Base-by-base conservation (phyloP, 768 basidiomycete species). In the Hygrophorus pudorinus region DNA sequence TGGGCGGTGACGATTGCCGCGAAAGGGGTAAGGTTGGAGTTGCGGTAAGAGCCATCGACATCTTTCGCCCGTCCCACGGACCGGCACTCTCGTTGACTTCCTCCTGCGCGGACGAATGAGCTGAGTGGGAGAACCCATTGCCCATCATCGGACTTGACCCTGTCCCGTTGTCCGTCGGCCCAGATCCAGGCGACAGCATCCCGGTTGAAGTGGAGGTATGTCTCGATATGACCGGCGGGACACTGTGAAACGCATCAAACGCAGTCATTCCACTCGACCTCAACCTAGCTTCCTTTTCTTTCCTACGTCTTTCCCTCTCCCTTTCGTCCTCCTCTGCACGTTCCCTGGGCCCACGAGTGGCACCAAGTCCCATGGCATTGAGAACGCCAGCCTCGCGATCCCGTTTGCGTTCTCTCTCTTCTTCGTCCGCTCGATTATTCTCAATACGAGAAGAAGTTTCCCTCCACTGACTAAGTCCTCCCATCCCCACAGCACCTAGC, bases 241-340 rank as follows among this genome's bases (percentile, higher is more conserved):
- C 72, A 1, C 79, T 76, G 57, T 88, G 81, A 66, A 89, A 91
- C 1, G 85, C 81, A 54, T 91, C 87, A 56, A 76, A 89, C 1
- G 82, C 74, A 17, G 67, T 65, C 2, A 73, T 56, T 51, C 66
- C 64, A 34, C 57, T 61, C 37, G 61, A 62, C 18, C 73, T 62
- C 24, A 64, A 62, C 29, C 71, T 67, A 47, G 68, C 63, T 38
- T 73, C 73, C 58, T 74, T 79, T 56, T 70, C 73, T 54, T 73
- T 75, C 52, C 67, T 60, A 38, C 68, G 61, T 45, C 79, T 66
- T 51, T 70, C 61, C 48, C 70, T 62, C 57, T 70, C 61, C 47
- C 71, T 64, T 58, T 70, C 76, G 24, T 81, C 80, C 11, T 81
- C 80, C 41, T 81, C 73, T 8, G 69, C 71, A 7, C 79, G 73